These are phyloP conservation scores for Kodamaea nitidulidarum DNA, from an alignment of 805 yeast species.

Conservation along the genomic window DNA sequence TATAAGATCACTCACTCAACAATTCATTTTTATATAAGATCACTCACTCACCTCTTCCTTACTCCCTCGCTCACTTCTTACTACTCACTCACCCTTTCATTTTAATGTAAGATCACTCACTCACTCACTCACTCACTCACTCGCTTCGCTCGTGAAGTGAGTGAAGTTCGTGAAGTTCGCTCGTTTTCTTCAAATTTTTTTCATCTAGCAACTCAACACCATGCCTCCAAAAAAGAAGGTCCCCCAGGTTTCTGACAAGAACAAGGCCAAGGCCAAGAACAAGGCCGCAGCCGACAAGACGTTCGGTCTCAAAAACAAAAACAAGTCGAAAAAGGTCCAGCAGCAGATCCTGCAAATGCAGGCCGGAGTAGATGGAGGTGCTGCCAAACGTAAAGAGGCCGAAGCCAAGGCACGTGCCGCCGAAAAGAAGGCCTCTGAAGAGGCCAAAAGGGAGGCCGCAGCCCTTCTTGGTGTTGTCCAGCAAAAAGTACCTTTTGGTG, in stretches of 20 bases:
- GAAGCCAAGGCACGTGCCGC: constrained; percentile 62
- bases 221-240: constrained; percentile 84
- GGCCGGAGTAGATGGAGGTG: constrained; percentile 43
- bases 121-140: too few relatives aligned
- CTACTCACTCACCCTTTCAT: too few relatives aligned
- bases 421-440: constrained; percentile 88
- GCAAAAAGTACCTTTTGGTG: constrained; percentile 94
- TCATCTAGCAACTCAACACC: constrained; percentile 13
- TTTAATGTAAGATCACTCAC: too few relatives aligned
- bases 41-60: too few relatives aligned
- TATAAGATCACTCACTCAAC: too few relatives aligned
- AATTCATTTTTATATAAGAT: too few relatives aligned
- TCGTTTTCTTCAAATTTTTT: constrained; percentile 1
- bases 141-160: too few relatives aligned
- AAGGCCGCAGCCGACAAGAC: constrained; percentile 78
- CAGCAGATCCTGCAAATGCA: constrained; percentile 46
- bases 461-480: constrained; percentile 66
- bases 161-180: too few relatives aligned
- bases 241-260: constrained; percentile 50
- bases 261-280: constrained; percentile 62
- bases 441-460: constrained; percentile 83
- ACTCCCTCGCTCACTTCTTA: too few relatives aligned
- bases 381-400: constrained; percentile 69
- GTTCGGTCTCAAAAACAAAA: constrained; percentile 93
- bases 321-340: constrained; percentile 82